Percentiles rank a stretch among this genome's conserved stretches.
Conservation (phyloP, 345 rosid species). For the Syzygium grande region DNA sequence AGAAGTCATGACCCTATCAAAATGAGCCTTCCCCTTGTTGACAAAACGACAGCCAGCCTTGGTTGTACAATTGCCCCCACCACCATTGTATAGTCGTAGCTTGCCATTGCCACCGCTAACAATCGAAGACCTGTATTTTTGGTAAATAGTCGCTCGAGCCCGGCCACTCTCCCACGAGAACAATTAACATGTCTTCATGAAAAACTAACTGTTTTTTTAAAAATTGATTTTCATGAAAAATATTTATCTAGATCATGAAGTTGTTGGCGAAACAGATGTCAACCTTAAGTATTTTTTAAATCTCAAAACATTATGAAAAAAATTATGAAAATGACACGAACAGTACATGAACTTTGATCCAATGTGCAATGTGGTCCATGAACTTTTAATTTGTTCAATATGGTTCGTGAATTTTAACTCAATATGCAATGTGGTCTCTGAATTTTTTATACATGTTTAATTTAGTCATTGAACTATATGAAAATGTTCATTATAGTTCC, state of each 20-base stretch:
- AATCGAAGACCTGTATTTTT: background rate
- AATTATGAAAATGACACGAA: background rate
- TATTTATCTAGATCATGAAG: background rate
- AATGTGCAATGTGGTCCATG: too few species aligned
- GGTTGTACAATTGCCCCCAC: background rate
- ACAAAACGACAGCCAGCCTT: background rate
- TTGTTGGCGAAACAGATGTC: background rate
- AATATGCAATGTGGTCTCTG: too few species aligned
- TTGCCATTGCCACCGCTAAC: rapidly evolving
- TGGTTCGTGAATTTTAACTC: too few species aligned
- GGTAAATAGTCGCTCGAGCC: background rate
- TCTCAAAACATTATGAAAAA: background rate
- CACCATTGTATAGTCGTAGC: rapidly evolving
- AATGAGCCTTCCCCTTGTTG: background rate
- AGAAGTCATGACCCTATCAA: background rate
- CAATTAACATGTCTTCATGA: background rate
- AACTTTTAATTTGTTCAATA: too few species aligned
- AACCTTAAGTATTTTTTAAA: background rate
- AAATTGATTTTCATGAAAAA: background rate
- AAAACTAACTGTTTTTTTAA: background rate
- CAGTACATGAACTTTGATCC: too few species aligned
- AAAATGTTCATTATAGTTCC: too few species aligned
- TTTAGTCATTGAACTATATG: too few species aligned
- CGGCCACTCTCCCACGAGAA: background rate
- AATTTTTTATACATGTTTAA: too few species aligned